A percentile compares a stretch with the other conserved stretches of the same genome.
Evolutionary conservation across 148 eudicot genomes (phyloP).

Genomic region (Gaultheria prostrata): DNA sequence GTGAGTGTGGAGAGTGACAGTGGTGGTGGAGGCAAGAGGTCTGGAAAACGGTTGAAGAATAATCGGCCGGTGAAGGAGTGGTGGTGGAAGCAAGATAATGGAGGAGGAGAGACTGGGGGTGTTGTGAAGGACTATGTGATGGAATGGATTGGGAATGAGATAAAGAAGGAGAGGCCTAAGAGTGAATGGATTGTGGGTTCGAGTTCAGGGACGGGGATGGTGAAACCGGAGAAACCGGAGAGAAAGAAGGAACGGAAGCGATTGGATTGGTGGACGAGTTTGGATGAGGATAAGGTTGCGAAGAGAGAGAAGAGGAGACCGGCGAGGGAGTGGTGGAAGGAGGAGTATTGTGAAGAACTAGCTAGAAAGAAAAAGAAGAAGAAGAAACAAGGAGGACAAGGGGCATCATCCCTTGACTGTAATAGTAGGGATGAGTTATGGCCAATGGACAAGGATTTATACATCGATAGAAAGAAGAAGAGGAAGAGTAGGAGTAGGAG

Average conservation of each 20-base stretch:
- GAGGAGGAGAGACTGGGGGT: slow-evolving; percentile 30
- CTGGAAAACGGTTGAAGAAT: slow-evolving; percentile 41
- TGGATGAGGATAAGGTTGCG: slow-evolving; percentile 49
- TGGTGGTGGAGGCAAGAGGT: slow-evolving; percentile 16
- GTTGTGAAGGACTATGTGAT: slow-evolving; percentile 87
- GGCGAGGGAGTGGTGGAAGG: slow-evolving; percentile 97
- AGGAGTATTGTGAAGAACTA: slow-evolving; percentile 79
- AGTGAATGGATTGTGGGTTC: slow-evolving; percentile 52
- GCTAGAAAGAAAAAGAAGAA: slow-evolving; percentile 66
- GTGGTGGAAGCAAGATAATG: slow-evolving; percentile 63
- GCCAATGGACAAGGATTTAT: slow-evolving; percentile 62
- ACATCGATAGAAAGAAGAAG: slow-evolving; percentile 28
- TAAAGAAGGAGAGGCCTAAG: slow-evolving; percentile 56
- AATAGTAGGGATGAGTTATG: slow-evolving; percentile 51
- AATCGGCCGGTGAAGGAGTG: slow-evolving; percentile 43
- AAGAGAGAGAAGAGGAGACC: slow-evolving; percentile 75
- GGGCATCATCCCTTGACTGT: slow-evolving; percentile 29
- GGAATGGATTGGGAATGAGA: slow-evolving; percentile 91
- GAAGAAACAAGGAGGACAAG: slow-evolving; percentile 44
- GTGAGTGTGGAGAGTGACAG: slow-evolving; percentile 23
- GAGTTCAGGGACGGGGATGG: slow-evolving; percentile 30
- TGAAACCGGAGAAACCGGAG: slow-evolving; percentile 34
- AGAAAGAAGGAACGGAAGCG: slow-evolving; percentile 55
- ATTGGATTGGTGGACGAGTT: slow-evolving; percentile 78
- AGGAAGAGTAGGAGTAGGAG: slow-evolving; percentile 13